Percentiles rank a stretch among this genome's conserved stretches.
Evolutionary conservation across 768 basidiomycete species (phyloP).

Genomic region (Strobilomyces dryophilus): DNA sequence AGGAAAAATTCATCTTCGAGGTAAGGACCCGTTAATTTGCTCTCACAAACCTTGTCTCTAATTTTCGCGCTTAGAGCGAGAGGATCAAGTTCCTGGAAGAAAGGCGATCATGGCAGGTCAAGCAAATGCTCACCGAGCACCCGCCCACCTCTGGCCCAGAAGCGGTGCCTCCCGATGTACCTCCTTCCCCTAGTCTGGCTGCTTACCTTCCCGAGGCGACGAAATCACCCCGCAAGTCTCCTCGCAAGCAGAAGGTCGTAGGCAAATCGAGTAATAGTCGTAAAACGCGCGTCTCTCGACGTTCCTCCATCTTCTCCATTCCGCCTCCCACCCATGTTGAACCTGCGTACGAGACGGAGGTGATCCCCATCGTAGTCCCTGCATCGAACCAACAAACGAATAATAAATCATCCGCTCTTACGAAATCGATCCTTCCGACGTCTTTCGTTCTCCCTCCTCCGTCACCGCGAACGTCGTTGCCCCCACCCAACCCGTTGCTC

Average conservation of each 20-base stretch:
- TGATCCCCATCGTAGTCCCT: constrained; percentile 34
- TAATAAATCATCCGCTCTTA: constrained; percentile 21
- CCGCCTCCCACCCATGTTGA: constrained; percentile 33
- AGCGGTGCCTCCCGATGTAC: constrained; percentile 19
- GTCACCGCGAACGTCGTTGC: constrained; percentile 63
- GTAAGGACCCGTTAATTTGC: constrained; percentile 34
- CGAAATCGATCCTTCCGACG: constrained; percentile 55
- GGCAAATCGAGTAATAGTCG: constrained; percentile 43
- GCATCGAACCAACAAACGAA: constrained; percentile 25
- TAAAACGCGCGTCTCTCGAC: constrained; percentile 44
- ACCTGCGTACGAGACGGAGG: constrained; percentile 51
- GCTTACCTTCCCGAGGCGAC: constrained; percentile 28
- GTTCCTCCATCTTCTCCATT: constrained; percentile 40
- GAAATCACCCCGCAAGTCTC: constrained; percentile 43
- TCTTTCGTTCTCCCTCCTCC: constrained; percentile 78
- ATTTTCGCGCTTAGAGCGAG: constrained; percentile 45
- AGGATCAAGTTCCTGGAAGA: constrained; percentile 60
- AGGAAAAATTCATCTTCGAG: constrained; percentile 64
- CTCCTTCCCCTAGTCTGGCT: constrained; percentile 20
- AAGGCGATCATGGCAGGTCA: constrained; percentile 68
- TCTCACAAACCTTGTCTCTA: not conserved
- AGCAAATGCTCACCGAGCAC: constrained; percentile 56
- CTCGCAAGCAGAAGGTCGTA: constrained; percentile 42
- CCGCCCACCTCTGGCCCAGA: constrained; percentile 37
- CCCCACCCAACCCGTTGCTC: constrained; percentile 39